Base-by-base conservation (phyloP, 768 basidiomycete species). In the Leccinum arenicola region DNA sequence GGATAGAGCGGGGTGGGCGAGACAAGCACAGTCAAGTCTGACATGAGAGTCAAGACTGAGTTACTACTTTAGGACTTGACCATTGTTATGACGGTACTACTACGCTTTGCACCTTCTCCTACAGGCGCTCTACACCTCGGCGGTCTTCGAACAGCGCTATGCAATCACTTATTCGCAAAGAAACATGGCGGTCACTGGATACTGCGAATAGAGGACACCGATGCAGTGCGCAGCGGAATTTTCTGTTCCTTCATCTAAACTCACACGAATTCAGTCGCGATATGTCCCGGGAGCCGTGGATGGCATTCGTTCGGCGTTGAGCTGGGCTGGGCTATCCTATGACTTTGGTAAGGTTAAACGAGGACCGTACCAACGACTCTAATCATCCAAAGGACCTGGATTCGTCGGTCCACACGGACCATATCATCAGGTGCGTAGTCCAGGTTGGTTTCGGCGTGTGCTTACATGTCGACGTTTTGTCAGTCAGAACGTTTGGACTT, bases 41-140 rank as follows among this genome's bases (percentile, higher is more conserved):
- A 62, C 72, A 74, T 52, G 2, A 10, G 29, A 10, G 29, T 17
- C 15, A 25, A 12, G 36, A 36, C 36, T 33, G 33, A 33, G 31
- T 23, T 49, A 27, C 48, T 5, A 14, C 29, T 49, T 49, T 49
- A 27, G 25, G 50, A 27, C 14, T 17, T 47, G 25, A 14, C 27
- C 27, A 27, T 0, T 0, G 7, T 27, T 6, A 61, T 69, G 65
- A 86, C 86, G 79, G 81, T 80, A 11, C 77, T 94, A 17, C 74
- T 98, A 15, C 87, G 97, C 15, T 98, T 99, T 73, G 97, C 96
- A 3, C 97, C 97, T 1, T 98, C 97, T 1, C 97, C 97, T 1
- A 99, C 97, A 0, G 97, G 97, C 2, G 82, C 88, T 33, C 78
- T 98, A 5, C 97, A 99, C 73, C 85, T 99, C 2, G 97, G 97